Evolutionary conservation across 768 basidiomycete genomes (phyloP), one percentile per base, ranked within the genome.

Genomic region (Mrakia frigida): DNA sequence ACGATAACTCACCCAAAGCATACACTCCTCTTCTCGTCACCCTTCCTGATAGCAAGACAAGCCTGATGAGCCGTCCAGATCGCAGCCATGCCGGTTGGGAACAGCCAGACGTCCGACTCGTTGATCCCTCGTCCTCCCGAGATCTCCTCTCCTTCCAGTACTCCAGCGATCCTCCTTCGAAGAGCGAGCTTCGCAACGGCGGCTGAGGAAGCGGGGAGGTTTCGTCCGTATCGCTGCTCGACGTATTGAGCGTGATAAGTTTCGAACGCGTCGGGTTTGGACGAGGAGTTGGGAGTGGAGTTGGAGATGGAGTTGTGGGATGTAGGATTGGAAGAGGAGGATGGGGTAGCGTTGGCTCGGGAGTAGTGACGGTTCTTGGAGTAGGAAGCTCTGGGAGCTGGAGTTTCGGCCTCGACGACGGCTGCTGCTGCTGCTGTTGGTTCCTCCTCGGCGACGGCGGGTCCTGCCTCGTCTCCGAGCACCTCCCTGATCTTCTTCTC

Each of bases 171-270:
- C 67, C 96, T 86, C 35, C 93, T 86, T n/a, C 92, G 89, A 71
- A 99, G 84, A 0, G 92, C 92, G 21, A 89, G 87, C 83, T 99
- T 99, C 5, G 94, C 94, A n/a, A 88, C 86, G 0, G 87, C 85
- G 0, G 91, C 92, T 5, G 89, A 88, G 23, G 87, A 85, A 1
- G 90, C 81, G 18, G 94, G 92, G 28, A 96, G 84, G 81, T 96
- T 98, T 9, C 96, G 88, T 0, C 94, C 96, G 79, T 97, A 98
- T 21, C 95, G 89, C 83, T 98, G 94, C 83, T 98, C 96, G 35
- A 98, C 86, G 83, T 95, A 98, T 9, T 86, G 86, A 1, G 85
- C 83, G 72, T 91, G 88, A 79, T 93, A 93, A 28, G 86, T 79
- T 70, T 46, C 79, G 78, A 59, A 69, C 56, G 73, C 60, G 43